Evolutionary conservation across 306 rosid species (phyloP).

Genomic region (Cicer judaicum): DNA sequence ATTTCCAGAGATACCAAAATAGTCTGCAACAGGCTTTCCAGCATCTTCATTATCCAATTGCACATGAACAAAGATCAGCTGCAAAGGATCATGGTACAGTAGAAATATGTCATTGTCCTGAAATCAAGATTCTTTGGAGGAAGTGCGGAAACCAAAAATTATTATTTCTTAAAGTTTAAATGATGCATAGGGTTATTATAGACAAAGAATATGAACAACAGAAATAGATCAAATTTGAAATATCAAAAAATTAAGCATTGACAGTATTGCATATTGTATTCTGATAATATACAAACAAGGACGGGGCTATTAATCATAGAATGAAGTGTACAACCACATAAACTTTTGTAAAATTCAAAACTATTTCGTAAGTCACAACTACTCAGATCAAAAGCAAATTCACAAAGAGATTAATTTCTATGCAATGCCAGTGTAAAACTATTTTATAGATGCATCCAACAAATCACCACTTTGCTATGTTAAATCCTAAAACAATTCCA

Average conservation of each 20-base stretch:
- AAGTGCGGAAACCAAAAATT: background rate
- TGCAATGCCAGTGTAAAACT: background rate
- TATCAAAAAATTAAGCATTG: conserved; percentile 16
- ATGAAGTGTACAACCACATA: background rate
- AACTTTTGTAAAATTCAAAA: background rate
- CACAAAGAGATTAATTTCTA: background rate
- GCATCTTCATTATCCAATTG: conserved; percentile 84
- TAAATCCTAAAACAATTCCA: background rate
- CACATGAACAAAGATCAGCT: conserved; percentile 90
- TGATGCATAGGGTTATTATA: conserved; percentile 15
- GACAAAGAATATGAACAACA: conserved; percentile 21
- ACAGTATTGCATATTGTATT: background rate
- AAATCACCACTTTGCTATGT: conserved; percentile 2
- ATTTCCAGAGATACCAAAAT: conserved; percentile 78
- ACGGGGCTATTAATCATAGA: background rate
- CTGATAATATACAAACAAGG: conserved; percentile 7
- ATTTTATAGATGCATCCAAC: background rate
- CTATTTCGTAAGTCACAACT: conserved; percentile 5
- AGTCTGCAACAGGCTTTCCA: conserved; percentile 92
- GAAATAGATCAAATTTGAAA: conserved; percentile 29
- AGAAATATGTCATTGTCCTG: conserved; percentile 28
- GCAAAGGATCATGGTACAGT: conserved; percentile 52
- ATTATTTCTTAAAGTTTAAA: conserved; percentile 5
- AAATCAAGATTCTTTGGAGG: conserved; percentile 31
- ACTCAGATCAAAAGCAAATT: background rate